Conservation (phyloP, 2,329 filamentous ascomycete species). For the Aspergillus pseudonomiae region DNA sequence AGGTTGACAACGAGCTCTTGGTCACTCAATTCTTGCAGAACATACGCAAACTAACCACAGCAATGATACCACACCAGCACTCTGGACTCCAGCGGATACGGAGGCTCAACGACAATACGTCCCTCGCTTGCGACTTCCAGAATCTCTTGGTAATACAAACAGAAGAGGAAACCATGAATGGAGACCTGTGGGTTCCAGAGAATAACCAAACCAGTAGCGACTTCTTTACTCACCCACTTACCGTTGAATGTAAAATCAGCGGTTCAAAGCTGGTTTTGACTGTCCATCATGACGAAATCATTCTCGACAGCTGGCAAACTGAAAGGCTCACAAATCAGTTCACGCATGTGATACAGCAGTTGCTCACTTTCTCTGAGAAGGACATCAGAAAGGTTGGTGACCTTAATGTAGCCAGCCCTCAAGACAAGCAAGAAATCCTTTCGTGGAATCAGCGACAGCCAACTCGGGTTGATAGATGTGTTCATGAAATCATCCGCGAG, state of each 20-base stretch:
- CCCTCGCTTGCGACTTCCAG: slow-evolving; percentile 50
- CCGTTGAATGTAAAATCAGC: slow-evolving; percentile 64
- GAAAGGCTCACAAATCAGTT: slow-evolving; percentile 60
- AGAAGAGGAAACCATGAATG: slow-evolving; percentile 26
- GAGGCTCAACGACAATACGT: slow-evolving; percentile 53
- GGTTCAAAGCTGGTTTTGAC: slow-evolving; percentile 60
- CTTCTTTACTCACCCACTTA: slow-evolving; percentile 63
- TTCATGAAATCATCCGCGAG: slow-evolving; percentile 38
- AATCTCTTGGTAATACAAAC: slow-evolving; percentile 51
- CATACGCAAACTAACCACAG: slow-evolving; percentile 60
- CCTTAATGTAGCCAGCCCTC: slow-evolving; percentile 36
- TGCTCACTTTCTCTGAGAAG: slow-evolving; percentile 29
- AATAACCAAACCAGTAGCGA: slow-evolving; percentile 60
- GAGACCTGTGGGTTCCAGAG: slow-evolving; percentile 34
- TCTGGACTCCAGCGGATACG: slow-evolving; percentile 59
- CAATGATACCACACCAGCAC: slow-evolving; percentile 67
- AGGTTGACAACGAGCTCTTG: slow-evolving; percentile 40
- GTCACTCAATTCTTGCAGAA: slow-evolving; percentile 56
- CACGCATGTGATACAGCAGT: slow-evolving; percentile 35
- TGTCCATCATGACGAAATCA: slow-evolving; percentile 67
- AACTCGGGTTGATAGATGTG: slow-evolving; percentile 30
- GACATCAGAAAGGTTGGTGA: slow-evolving; percentile 29
- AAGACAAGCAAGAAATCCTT: slow-evolving; percentile 36
- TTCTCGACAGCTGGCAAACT: slow-evolving; percentile 56
- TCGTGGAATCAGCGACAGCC: slow-evolving; percentile 36